These are phyloP conservation scores for Lachnellula suecica DNA, from an alignment of 2,329 filamentous ascomycete genomes.

Conservation along the genomic window DNA sequence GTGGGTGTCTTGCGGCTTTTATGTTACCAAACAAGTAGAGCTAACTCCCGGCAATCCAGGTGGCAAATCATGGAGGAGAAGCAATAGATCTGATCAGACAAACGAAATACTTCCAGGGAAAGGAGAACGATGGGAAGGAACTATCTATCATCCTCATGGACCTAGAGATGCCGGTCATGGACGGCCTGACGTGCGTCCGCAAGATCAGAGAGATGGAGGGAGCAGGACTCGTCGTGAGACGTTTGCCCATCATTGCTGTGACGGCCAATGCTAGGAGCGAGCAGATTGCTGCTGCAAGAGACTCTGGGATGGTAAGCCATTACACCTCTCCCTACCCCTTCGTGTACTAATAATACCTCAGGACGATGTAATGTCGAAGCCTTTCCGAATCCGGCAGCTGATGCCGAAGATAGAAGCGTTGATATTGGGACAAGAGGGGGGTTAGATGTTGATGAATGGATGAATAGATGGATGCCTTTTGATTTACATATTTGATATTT, in stretches of 20 bases:
- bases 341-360: slow-evolving; percentile 25
- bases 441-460: not conserved
- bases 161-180: slow-evolving; percentile 80
- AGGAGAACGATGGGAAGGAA: slow-evolving; percentile 82
- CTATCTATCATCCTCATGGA: slow-evolving; percentile 71
- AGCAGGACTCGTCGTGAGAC: slow-evolving; percentile 54
- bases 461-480: not conserved
- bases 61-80: slow-evolving; percentile 63
- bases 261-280: slow-evolving; percentile 75
- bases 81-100: slow-evolving; percentile 77
- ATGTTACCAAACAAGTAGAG: too few relatives aligned
- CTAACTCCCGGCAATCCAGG: too few relatives aligned
- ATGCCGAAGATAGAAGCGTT: slow-evolving; percentile 61
- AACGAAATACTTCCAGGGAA: slow-evolving; percentile 62
- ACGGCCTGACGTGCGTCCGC: slow-evolving; percentile 70
- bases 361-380: slow-evolving; percentile 77
- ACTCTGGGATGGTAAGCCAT: slow-evolving; percentile 66
- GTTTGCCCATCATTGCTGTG: slow-evolving; percentile 73
- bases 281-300: slow-evolving; percentile 68
- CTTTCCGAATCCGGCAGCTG: slow-evolving; percentile 68
- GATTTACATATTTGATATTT: too few relatives aligned
- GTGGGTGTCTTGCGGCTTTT: too few relatives aligned
- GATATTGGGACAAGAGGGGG: not conserved
- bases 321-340: not conserved
- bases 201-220: slow-evolving; percentile 67